Percentiles rank a stretch among this genome's conserved stretches.
Conservation (phyloP, 2,329 filamentous ascomycete species). For the Camillea tinctor region DNA sequence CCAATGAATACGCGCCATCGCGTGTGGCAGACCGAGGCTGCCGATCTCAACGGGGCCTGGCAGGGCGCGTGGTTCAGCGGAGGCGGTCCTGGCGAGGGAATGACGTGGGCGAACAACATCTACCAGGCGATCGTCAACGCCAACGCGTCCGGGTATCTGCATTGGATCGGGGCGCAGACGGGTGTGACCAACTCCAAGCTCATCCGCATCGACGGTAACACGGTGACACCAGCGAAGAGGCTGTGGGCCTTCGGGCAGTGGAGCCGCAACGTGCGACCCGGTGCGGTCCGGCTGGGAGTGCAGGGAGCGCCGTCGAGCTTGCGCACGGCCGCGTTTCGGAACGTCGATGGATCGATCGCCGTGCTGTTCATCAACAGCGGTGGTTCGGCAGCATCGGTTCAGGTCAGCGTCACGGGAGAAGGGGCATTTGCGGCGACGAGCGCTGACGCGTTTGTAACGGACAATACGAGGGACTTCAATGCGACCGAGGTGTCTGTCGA, state of each 20-base stretch:
- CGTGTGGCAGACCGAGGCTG: constrained; percentile 49
- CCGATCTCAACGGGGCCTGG: constrained; percentile 36
- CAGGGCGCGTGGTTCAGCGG: constrained; percentile 40
- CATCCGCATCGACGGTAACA: constrained; percentile 13
- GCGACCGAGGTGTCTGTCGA: constrained; percentile 9
- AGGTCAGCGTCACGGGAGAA: constrained; percentile 10
- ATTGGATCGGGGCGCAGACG: constrained; percentile 32
- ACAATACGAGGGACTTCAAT: constrained; percentile 21
- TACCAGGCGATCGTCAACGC: constrained; percentile 43
- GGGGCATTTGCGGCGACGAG: constrained; percentile 9
- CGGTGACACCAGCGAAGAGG: constrained; percentile 10
- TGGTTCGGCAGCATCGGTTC: constrained; percentile 2
- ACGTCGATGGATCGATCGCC: constrained; percentile 19
- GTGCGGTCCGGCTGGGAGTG: constrained; percentile 14
- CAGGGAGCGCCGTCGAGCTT: constrained; percentile 12
- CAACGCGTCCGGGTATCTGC: constrained; percentile 47
- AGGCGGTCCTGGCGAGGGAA: constrained; percentile 40
- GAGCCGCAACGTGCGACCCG: constrained; percentile 15
- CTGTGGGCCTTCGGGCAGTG: constrained; percentile 19
- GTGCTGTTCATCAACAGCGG: constrained; percentile 23
- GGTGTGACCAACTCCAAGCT: constrained; percentile 18
- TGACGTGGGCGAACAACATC: constrained; percentile 35
- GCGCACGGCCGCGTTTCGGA: constrained; percentile 16
- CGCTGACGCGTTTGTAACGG: constrained; percentile 17
- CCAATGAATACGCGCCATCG: constrained; percentile 29